Evolutionary conservation across 768 basidiomycete genomes (phyloP), one percentile per base, ranked within the genome.

Genomic region (Leccinum olivaceopallidum): DNA sequence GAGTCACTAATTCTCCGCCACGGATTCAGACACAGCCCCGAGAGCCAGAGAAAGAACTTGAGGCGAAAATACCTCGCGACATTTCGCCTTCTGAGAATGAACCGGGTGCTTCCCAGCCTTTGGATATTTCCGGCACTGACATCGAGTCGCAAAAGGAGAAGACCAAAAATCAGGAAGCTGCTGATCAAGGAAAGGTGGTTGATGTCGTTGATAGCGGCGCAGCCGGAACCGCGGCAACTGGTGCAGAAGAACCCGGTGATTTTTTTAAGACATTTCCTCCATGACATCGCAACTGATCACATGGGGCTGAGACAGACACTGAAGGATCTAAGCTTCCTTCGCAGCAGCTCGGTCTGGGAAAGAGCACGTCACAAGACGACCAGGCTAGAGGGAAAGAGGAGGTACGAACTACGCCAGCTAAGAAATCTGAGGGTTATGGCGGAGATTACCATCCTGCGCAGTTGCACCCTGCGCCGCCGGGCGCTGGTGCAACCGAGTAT

Each of bases 401-500:
- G 20, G 53, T n/a, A 28, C 22, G 10, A 18, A 36, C 54, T 0
- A 13, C 16, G 6, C 7, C 28, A 36, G 10, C 49, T 2, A 32
- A 44, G 24, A 44, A 55, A 28, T 37, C 5, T 8, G 34, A 34
- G 26, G 67, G 59, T 10, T 61, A 69, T 16, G 55, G 63, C 8
- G 67, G 47, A 2, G 65, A 61, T 7, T 73, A 73, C 49, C 74
- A 75, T 48, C 70, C 72, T 26, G 72, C 72, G 9, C 53, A 62
- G 32, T 30, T 74, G 49, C 72, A 75, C 30, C 72, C 72, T 28
- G 71, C 65, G 7, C 72, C 65, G 5, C 58, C 59, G 0, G 71
- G 62, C 6, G 47, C 64, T 7, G 63, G 67, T 30, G 67, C 16
- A 12, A 60, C 56, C 2, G 71, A 71, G 52, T 55, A 55, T 37